Base-by-base conservation (phyloP, 2,329 filamentous ascomycete genomes). In the Biscogniauxia marginata region DNA sequence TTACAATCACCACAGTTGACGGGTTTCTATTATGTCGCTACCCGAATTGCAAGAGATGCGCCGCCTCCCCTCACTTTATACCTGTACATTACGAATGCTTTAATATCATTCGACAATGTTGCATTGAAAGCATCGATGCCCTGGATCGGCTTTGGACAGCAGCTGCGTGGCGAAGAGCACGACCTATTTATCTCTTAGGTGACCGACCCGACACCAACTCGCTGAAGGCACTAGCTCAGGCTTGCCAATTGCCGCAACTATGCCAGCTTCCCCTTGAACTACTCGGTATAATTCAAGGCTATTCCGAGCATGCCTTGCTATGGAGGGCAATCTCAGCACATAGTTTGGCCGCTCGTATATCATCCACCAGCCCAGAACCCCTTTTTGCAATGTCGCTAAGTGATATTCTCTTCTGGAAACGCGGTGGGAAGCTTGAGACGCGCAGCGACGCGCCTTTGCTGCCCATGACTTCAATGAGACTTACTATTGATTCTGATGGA, bases 271-370 rank as follows among this genome's bases (percentile, higher is more conserved):
- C 56, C 6, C 45, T 49, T 16, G 49, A 58, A 24, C 7, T 58
- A 25, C 49, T 22, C 44, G 30, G 24, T 16, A 55, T 58, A 6
- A 50, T 58, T 25, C 56, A 52, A 49, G 45, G 49, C 52, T 58
- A 58, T 34, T 58, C 50, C 39, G 21, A 55, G 46, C 46, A 55
- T 53, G 46, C 50, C 24, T 55, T 55, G 22, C 7, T 58, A 18
- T 58, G 53, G 50, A 53, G 50, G 7, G 19, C 30, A 21, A 39
- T 43, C 11, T 53, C 54, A 21, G 56, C 30, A 3, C 49, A 43
- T 20, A 48, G 54, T 44, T 23, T 58, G 3, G 52, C 49, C 4
- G 30, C 56, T 39, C 52, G 45, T 30, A 50, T 58, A 23, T 52
- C 56, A 34, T 11, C 25, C 19, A 24, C n/a, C 30, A 44, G 25